Percentiles rank a stretch among this genome's conserved stretches.
These are phyloP conservation scores for Parastagonospora nodorum DNA, from an alignment of 2,329 filamentous ascomycete genomes.

Conservation along the genomic window DNA sequence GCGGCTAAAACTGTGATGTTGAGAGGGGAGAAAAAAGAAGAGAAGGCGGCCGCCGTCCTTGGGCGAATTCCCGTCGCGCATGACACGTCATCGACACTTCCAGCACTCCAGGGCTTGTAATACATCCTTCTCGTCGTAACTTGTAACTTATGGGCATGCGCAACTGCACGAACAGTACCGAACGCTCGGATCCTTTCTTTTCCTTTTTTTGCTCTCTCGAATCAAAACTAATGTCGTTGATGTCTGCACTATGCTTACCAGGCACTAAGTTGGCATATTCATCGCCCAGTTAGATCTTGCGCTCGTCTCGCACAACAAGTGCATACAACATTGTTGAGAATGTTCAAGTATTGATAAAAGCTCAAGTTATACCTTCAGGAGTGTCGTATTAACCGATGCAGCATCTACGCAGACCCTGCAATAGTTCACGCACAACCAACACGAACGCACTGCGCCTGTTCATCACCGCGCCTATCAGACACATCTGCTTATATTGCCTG, in stretches of 20 bases:
- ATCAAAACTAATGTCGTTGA: no score
- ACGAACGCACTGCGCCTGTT: not conserved
- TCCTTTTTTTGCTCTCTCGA: not conserved
- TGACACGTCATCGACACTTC: not conserved
- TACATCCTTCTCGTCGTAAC: no score
- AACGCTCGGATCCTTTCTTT: not conserved
- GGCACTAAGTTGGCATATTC: not conserved
- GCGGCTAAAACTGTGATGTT: not conserved
- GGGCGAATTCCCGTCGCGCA: not conserved
- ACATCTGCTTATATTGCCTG: not conserved
- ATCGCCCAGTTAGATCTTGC: not conserved
- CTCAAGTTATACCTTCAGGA: not conserved
- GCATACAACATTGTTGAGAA: conserved; percentile 6
- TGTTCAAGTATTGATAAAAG: not conserved
- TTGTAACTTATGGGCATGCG: not conserved
- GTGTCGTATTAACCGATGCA: no score
- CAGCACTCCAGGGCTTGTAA: not conserved
- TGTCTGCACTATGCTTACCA: not conserved
- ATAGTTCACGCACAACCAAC: conserved; percentile 6
- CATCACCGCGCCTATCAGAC: conserved; percentile 2
- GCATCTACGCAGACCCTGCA: conserved; percentile 1
- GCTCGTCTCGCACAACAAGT: not conserved
- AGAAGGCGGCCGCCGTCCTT: not conserved
- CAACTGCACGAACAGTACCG: not conserved
- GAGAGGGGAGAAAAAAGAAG: not conserved